These are phyloP conservation scores for Phytophthora ramorum DNA, from an alignment of 352 stramenopile species.

Conservation along the genomic window DNA sequence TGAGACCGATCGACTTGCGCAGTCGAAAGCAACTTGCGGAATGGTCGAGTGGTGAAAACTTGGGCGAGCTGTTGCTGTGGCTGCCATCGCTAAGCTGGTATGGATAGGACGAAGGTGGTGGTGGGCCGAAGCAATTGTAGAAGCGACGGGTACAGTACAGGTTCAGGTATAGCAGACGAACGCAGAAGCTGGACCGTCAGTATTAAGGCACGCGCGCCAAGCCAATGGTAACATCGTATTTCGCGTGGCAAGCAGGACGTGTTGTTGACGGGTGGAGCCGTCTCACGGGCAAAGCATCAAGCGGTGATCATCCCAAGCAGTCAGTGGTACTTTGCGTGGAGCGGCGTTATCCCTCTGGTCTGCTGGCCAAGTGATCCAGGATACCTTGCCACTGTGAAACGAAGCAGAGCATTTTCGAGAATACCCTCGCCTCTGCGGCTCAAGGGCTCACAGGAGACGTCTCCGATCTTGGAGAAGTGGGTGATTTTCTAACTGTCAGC, in stretches of 20 bases:
- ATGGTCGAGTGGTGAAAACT: conserved; percentile 13
- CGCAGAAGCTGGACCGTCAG: conserved; percentile 22
- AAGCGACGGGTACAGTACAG: conserved; percentile 4
- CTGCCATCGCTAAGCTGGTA: not conserved
- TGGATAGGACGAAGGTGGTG: not conserved
- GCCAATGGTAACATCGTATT: conserved; percentile 22
- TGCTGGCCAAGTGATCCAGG: not conserved
- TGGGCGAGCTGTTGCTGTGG: not conserved
- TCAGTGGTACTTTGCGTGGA: conserved; percentile 4
- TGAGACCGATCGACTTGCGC: conserved; percentile 10
- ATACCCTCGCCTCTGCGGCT: not conserved
- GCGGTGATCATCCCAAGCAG: not conserved
- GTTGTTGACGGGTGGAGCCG: conserved; percentile 23
- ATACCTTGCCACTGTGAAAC: not conserved
- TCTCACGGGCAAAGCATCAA: conserved; percentile 26
- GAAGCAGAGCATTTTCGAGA: not conserved
- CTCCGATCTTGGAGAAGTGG: not conserved
- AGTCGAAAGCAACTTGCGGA: conserved; percentile 22
- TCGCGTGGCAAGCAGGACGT: not conserved
- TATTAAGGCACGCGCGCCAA: conserved; percentile 18
- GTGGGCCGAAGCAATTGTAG: conserved; percentile 1
- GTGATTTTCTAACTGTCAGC: not conserved
- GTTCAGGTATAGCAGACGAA: conserved; percentile 1
- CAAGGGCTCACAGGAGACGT: not conserved
- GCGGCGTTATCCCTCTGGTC: conserved; percentile 5